A percentile compares a stretch with the other conserved stretches of the same genome.
Evolutionary conservation across 352 stramenopile species (phyloP).

Genomic region (Halophytophthora polymorphica): DNA sequence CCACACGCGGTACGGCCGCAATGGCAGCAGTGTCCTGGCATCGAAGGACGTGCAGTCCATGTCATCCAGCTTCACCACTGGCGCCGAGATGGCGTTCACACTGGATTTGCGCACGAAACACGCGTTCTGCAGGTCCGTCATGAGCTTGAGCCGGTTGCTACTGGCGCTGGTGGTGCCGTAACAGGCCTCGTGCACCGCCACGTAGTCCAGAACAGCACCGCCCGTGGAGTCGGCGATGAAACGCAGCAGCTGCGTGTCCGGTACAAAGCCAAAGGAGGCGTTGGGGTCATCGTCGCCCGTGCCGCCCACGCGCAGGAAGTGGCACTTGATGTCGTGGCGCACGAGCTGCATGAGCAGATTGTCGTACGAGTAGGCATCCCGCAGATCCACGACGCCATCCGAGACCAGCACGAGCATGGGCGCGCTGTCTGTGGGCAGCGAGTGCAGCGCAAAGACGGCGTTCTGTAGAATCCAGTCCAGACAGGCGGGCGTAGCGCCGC

Average conservation of each 20-base stretch:
- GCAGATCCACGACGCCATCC: slow-evolving; percentile 82
- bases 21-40: slow-evolving; percentile 47
- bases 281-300: slow-evolving; percentile 48
- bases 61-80: slow-evolving; percentile 65
- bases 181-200: slow-evolving; percentile 49
- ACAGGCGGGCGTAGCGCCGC: slow-evolving; percentile 37
- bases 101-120: slow-evolving; percentile 67
- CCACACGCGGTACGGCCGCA: slow-evolving; percentile 83
- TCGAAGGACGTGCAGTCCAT: slow-evolving; percentile 75
- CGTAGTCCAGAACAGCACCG: slow-evolving; percentile 66
- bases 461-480: slow-evolving; percentile 85
- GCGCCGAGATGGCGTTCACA: slow-evolving; percentile 61
- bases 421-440: slow-evolving; percentile 65
- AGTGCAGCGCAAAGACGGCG: slow-evolving; percentile 83
- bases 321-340: slow-evolving; percentile 83
- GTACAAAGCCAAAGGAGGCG: slow-evolving; percentile 82
- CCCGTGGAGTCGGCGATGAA: slow-evolving; percentile 74
- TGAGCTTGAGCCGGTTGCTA: slow-evolving; percentile 35
- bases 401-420: slow-evolving; percentile 83
- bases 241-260: slow-evolving; percentile 71
- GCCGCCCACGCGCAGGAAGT: slow-evolving; percentile 76
- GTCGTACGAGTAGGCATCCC: slow-evolving; percentile 78
- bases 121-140: slow-evolving; percentile 59
- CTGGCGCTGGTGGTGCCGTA: slow-evolving; percentile 32
- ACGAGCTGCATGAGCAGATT: slow-evolving; percentile 87